phyloP scores from a whole-genome alignment of 805 yeast genomes.

The Kazachstania kunashirensis region DNA sequence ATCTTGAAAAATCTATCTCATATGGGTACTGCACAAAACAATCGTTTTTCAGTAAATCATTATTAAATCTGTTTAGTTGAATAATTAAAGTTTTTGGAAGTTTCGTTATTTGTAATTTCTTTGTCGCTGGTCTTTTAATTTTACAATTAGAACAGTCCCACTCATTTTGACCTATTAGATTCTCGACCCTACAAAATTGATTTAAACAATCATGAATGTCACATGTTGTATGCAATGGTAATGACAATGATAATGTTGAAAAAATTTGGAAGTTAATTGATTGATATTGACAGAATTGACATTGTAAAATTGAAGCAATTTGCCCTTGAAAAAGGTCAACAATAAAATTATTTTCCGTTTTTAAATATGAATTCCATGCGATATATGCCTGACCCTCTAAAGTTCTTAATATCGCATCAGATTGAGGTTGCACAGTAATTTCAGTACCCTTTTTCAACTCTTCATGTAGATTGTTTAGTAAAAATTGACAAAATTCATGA shows the following conservation, averaged over 20 bases:
- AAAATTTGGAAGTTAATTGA: constrained; percentile 84
- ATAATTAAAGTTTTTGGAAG: constrained; percentile 72
- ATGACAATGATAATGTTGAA: constrained; percentile 69
- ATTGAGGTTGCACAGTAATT: neutral
- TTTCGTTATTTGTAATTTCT: constrained; percentile 62
- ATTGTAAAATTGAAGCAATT: constrained; percentile 65
- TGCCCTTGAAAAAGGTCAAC: constrained; percentile 87
- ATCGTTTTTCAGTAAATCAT: constrained; percentile 40
- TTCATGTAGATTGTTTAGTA: constrained; percentile 84
- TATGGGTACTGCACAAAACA: constrained; percentile 61
- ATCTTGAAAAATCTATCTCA: constrained; percentile 52
- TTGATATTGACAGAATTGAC: constrained; percentile 61
- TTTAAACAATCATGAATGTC: constrained; percentile 57
- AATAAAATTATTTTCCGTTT: constrained; percentile 66
- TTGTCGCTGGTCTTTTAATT: constrained; percentile 50
- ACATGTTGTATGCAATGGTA: constrained; percentile 40
- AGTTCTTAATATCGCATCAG: constrained; percentile 27
- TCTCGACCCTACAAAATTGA: constrained; percentile 66
- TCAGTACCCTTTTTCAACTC: constrained; percentile 43
- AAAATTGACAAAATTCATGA: constrained; percentile 81
- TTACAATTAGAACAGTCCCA: constrained; percentile 82
- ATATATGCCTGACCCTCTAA: constrained; percentile 41
- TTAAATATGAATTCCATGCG: constrained; percentile 85
- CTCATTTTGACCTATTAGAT: constrained; percentile 64
- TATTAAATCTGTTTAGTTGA: constrained; percentile 73